A percentile compares a stretch with the other conserved stretches of the same genome.
These are phyloP conservation scores for Tetracladium maxilliforme DNA, from an alignment of 2,329 filamentous ascomycete genomes.

Conservation along the genomic window DNA sequence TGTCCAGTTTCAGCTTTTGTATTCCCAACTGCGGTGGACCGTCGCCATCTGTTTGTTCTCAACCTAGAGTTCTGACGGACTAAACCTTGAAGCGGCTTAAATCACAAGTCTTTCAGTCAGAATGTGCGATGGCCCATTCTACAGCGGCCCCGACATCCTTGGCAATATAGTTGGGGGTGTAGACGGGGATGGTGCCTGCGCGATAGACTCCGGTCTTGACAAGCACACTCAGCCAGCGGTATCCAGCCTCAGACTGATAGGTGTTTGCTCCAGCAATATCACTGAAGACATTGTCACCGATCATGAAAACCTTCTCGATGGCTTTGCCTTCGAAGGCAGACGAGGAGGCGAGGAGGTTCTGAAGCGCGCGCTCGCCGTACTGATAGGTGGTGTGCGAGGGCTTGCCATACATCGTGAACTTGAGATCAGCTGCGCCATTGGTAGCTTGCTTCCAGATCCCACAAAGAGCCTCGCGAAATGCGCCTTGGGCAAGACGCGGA, in stretches of 20 bases:
- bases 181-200: constrained; percentile 24
- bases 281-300: constrained; percentile 52
- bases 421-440: constrained; percentile 42
- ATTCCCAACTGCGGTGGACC: too few species aligned
- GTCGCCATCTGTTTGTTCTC: too few species aligned
- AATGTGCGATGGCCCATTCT: constrained; percentile 33
- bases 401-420: constrained; percentile 66
- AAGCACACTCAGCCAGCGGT: constrained; percentile 49
- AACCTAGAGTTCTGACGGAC: too few species aligned
- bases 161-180: constrained; percentile 38
- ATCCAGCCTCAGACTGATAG: constrained; percentile 37
- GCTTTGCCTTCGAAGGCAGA: constrained; percentile 32
- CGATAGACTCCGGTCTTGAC: constrained; percentile 53
- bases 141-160: constrained; percentile 52
- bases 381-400: constrained; percentile 64
- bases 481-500: constrained; percentile 57
- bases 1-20: too few species aligned
- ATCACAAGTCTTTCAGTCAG: neutral
- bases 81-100: too few species aligned
- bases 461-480: constrained; percentile 62
- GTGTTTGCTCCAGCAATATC: constrained; percentile 57
- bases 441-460: constrained; percentile 60
- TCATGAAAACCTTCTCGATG: constrained; percentile 55
- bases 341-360: constrained; percentile 1
- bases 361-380: constrained; percentile 40